A percentile compares a stretch with the other conserved stretches of the same genome.
Conservation (phyloP, 129 eudicot genomes). For the Helianthus tuberosus region DNA sequence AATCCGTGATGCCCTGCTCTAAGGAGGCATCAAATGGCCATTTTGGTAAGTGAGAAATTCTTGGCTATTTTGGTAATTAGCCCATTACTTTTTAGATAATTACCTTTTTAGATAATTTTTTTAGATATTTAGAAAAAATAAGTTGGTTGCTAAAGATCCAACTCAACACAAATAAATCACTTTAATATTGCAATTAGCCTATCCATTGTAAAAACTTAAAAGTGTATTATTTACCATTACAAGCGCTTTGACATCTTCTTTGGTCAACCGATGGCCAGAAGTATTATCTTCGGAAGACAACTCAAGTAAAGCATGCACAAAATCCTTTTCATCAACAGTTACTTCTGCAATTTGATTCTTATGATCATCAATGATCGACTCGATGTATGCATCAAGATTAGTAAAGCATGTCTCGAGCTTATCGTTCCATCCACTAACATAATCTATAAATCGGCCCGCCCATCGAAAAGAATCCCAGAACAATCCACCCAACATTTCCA, state of each 20-base stretch:
- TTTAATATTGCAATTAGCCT: no score
- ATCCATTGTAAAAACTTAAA: no score
- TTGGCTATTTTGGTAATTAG: no score
- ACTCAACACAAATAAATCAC: no score
- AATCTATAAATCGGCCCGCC: constrained; percentile 1
- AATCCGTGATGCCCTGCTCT: no score
- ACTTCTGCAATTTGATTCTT: not conserved
- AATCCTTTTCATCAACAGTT: constrained; percentile 8
- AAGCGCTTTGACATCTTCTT: constrained; percentile 15
- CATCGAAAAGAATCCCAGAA: constrained; percentile 24
- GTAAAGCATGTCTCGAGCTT: not conserved
- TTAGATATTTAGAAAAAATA: no score
- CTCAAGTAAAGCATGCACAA: constrained; percentile 16
- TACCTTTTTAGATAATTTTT: no score
- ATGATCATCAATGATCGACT: constrained; percentile 6
- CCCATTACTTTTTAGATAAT: no score
- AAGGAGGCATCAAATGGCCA: no score
- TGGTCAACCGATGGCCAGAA: not conserved
- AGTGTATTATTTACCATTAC: constrained; percentile 6
- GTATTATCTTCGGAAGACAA: not conserved
- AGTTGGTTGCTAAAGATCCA: no score
- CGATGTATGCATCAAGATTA: constrained; percentile 11
- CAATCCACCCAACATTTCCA: constrained; percentile 6
- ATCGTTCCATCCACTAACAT: constrained; percentile 21
- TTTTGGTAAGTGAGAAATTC: no score